phyloP scores from a whole-genome alignment of 2,329 filamentous ascomycete species.

The Fusarium sororula region DNA sequence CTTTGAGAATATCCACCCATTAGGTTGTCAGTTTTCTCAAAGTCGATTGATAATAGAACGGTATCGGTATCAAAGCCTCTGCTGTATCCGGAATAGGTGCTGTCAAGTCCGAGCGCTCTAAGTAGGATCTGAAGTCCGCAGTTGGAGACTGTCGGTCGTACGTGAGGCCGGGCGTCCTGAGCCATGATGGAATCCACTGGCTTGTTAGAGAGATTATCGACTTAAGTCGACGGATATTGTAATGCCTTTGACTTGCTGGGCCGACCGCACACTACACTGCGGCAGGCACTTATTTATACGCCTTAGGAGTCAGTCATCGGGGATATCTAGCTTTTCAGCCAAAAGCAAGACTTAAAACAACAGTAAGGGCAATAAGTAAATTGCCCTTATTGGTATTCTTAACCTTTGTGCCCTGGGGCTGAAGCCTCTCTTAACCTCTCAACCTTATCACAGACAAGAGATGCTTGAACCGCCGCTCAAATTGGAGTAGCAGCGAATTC shows the following conservation, averaged over 20 bases:
- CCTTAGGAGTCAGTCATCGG: background rate
- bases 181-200: background rate
- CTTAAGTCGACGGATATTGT: background rate
- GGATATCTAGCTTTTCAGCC: background rate
- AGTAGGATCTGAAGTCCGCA: background rate
- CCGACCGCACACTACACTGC: background rate
- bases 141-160: background rate
- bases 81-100: background rate
- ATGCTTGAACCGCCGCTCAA: background rate
- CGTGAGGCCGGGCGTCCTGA: background rate
- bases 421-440: background rate
- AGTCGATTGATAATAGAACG: background rate
- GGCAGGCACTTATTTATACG: background rate
- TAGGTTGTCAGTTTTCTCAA: background rate
- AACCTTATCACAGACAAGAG: background rate
- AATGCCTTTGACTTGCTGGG: background rate
- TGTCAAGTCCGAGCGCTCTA: background rate
- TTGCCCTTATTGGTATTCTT: background rate
- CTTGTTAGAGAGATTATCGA: background rate
- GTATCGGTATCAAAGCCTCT: background rate
- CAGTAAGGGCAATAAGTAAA: background rate
- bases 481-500: no score
- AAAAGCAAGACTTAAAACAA: background rate
- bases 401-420: background rate
- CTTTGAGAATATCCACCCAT: background rate